phyloP scores from a whole-genome alignment of 352 stramenopile species.

The Phytopythium montanum region DNA sequence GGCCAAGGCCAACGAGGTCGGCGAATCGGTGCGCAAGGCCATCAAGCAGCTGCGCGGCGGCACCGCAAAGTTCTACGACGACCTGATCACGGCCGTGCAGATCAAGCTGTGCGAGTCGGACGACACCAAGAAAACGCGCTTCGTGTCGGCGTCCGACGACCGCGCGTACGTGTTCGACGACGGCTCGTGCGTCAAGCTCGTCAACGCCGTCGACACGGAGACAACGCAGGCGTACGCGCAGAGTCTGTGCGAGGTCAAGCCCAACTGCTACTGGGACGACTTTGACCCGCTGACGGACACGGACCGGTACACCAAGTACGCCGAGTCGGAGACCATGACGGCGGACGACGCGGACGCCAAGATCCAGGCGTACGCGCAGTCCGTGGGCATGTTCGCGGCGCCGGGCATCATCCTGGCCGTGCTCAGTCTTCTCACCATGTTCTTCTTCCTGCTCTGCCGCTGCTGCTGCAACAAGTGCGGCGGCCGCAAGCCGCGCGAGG shows the following conservation, averaged over 20 bases:
- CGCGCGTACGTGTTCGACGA: constrained; percentile 42
- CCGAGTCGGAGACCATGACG: constrained; percentile 27
- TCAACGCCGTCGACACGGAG: constrained; percentile 18
- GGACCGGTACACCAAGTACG: constrained; percentile 29
- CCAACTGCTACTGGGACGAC: constrained; percentile 61
- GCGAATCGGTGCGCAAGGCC: constrained; percentile 41
- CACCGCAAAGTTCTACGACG: constrained; percentile 54
- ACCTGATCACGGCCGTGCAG: constrained; percentile 52
- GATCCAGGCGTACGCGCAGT: constrained; percentile 48
- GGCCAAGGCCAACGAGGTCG: constrained; percentile 41
- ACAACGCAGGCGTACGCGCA: constrained; percentile 25
- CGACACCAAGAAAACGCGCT: constrained; percentile 22
- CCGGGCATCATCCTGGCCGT: constrained; percentile 51
- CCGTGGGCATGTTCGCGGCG: constrained; percentile 48
- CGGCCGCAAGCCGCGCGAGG: constrained; percentile 43
- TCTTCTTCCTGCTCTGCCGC: constrained; percentile 71
- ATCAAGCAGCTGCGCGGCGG: constrained; percentile 64
- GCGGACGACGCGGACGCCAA: constrained; percentile 17
- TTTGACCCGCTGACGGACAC: constrained; percentile 27
- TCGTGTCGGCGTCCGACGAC: constrained; percentile 23
- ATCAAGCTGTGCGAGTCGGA: constrained; percentile 48
- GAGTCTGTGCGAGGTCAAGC: constrained; percentile 42
- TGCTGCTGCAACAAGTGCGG: constrained; percentile 77
- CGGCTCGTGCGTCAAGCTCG: constrained; percentile 26
- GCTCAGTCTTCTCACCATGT: constrained; percentile 59